A percentile compares a stretch with the other conserved stretches of the same genome.
Evolutionary conservation across 1,284 basidiomycete species (phyloP).

Genomic region (Ceraceosorus bombacis): DNA sequence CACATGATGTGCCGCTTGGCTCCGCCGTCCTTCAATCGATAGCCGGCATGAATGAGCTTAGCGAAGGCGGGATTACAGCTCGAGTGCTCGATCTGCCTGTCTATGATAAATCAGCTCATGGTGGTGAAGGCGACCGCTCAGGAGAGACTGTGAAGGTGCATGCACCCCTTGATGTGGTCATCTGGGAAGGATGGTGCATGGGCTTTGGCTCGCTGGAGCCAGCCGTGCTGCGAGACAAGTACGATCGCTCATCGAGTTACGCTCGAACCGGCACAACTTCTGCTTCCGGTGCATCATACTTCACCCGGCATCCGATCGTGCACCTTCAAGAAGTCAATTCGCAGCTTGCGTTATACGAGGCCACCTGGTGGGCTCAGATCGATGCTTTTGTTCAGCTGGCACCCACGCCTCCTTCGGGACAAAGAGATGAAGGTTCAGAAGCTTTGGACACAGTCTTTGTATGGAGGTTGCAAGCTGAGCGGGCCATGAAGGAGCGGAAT

Average conservation of each 20-base stretch:
- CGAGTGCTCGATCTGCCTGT: slow-evolving; percentile 60
- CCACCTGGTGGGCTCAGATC: slow-evolving; percentile 62
- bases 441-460: slow-evolving; percentile 39
- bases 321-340: slow-evolving; percentile 61
- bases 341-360: slow-evolving; percentile 56
- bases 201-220: slow-evolving; percentile 49
- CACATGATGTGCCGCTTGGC: slow-evolving; percentile 69
- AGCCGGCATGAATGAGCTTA: slow-evolving; percentile 52
- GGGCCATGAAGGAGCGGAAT: slow-evolving; percentile 63
- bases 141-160: slow-evolving; percentile 52
- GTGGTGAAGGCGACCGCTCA: slow-evolving; percentile 73
- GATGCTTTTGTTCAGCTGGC: slow-evolving; percentile 60
- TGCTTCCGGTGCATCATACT: slow-evolving; percentile 18
- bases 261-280: neutral
- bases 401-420: slow-evolving; percentile 15
- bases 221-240: slow-evolving; percentile 49
- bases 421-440: neutral
- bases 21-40: slow-evolving; percentile 55
- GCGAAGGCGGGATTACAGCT: neutral
- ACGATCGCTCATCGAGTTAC: slow-evolving; percentile 36
- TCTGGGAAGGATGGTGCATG: slow-evolving; percentile 63
- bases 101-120: slow-evolving; percentile 76
- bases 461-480: slow-evolving; percentile 81
- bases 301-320: slow-evolving; percentile 45
- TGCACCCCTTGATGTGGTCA: slow-evolving; percentile 61